Evolutionary conservation across 495 filamentous ascomycete genomes (phyloP), one percentile per base, ranked within the genome.

Genomic region (Cercophora sp.): DNA sequence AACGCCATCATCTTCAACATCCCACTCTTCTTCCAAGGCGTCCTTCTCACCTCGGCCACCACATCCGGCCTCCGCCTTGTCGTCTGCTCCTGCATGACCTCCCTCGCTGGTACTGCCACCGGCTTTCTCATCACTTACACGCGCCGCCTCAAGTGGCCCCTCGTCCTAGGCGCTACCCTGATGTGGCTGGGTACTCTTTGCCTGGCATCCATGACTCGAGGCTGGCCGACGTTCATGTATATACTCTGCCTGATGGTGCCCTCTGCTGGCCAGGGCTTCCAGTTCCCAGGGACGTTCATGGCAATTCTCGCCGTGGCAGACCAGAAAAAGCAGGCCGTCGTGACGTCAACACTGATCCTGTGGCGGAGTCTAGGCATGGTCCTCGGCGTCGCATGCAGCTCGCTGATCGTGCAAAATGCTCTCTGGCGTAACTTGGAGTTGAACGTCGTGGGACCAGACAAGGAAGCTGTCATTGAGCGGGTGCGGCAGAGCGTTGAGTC

Each of bases 21-120:
- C 13, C 87, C 87, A 0, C 70, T 92, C 18, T 92, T 84, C 71
- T 92, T 91, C 70, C 86, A 90, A 66, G 86, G 83, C 24, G 86
- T 90, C 40, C 84, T 87, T 56, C 77, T 89, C 34, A 82, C 85
- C 10, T 79, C 72, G 18, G 83, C 88, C 20, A 87, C 87, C 8
- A 74, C 73, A 15, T 89, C 88, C 1, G 88, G 88, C 9, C 75
- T 89, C 3, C 78, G 85, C 35, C 81, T 92, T 39, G 70, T 88
- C 8, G 70, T 81, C 32, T 80, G 82, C 23, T 80, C 81, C 1
- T 52, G 81, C 10, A 77, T 80, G 0, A 67, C 81, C 31, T 86
- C 85, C 9, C 42, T 69, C 1, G 75, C 79, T 5, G 85, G 84
- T 25, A 78, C 86, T 1, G 68, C 77, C 0, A 82, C 83, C 5